Evolutionary conservation across 1,139 yeast genomes (phyloP).

Genomic region (Saccharomyces hybrid): DNA sequence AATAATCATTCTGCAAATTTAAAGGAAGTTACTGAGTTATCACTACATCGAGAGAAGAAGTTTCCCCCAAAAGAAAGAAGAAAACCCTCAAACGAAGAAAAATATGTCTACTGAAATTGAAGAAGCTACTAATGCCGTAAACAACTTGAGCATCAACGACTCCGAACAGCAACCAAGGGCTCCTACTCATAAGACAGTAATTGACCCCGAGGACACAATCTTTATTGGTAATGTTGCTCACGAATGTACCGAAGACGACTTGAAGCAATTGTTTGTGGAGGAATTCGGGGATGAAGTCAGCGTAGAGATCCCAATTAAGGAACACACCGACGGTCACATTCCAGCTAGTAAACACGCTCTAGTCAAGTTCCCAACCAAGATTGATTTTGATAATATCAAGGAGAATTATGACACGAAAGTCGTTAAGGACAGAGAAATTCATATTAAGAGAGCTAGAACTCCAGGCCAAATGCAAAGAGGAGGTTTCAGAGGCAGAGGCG

Average conservation of each 20-base stretch:
- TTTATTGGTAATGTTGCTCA: constrained; percentile 30
- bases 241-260: constrained; percentile 25
- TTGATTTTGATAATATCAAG: constrained; percentile 27
- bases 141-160: constrained; percentile 2
- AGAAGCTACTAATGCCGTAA: constrained; percentile 3
- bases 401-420: constrained; percentile 27
- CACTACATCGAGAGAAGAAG: constrained; percentile 3
- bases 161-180: constrained; percentile 5
- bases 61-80: constrained; percentile 1
- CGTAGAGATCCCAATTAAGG: constrained; percentile 27
- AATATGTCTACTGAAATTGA: constrained; percentile 11
- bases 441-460: constrained; percentile 29
- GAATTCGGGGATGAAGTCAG: constrained; percentile 23
- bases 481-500: constrained; percentile 13
- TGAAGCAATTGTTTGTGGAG: constrained; percentile 21
- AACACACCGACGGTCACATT: constrained; percentile 19
- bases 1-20: background rate
- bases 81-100: constrained; percentile 1
- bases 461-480: constrained; percentile 15
- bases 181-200: constrained; percentile 11
- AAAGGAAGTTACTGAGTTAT: constrained; percentile 2
- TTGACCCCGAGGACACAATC: constrained; percentile 31
- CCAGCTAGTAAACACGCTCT: constrained; percentile 29
- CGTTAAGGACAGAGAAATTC: constrained; percentile 28
- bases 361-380: constrained; percentile 26